A percentile compares a stretch with the other conserved stretches of the same genome.
These are phyloP conservation scores for Gleditsia sinensis DNA, from an alignment of 306 rosid species.

Conservation along the genomic window DNA sequence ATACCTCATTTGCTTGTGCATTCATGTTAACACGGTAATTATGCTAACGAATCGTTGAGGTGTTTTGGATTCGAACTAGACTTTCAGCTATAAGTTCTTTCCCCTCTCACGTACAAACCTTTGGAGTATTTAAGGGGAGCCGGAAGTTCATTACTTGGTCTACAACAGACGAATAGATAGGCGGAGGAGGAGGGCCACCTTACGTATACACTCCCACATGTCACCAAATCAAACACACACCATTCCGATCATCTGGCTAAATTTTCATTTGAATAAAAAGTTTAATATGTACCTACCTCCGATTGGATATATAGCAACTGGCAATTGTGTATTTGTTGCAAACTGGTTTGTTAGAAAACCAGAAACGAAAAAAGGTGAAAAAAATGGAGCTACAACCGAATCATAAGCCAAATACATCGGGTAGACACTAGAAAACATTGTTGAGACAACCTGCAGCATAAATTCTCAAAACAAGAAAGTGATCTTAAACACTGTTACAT, in stretches of 20 bases:
- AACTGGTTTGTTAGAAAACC: neutral
- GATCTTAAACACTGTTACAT: no score
- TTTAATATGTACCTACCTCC: neutral
- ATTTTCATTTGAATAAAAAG: no score
- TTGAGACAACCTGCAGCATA: no score
- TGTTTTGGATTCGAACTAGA: conserved; percentile 11
- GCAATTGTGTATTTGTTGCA: neutral
- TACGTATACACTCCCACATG: no score
- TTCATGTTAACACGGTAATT: conserved; percentile 33
- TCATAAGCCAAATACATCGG: neutral
- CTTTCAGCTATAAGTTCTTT: neutral
- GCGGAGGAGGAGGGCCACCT: conserved; percentile 35
- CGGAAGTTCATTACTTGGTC: conserved; percentile 14
- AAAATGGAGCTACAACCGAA: neutral
- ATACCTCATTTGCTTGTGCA: conserved; percentile 22
- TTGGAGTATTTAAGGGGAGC: neutral
- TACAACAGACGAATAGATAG: conserved; percentile 20
- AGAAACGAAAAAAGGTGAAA: neutral
- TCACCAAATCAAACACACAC: no score
- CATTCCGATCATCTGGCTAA: no score
- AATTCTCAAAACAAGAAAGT: neutral
- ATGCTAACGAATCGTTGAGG: neutral
- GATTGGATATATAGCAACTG: neutral
- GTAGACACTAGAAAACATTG: no score
- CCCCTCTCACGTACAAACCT: neutral